A percentile compares a stretch with the other conserved stretches of the same genome.
Conservation (phyloP, 805 yeast species). For the Kuraishia borneana region DNA sequence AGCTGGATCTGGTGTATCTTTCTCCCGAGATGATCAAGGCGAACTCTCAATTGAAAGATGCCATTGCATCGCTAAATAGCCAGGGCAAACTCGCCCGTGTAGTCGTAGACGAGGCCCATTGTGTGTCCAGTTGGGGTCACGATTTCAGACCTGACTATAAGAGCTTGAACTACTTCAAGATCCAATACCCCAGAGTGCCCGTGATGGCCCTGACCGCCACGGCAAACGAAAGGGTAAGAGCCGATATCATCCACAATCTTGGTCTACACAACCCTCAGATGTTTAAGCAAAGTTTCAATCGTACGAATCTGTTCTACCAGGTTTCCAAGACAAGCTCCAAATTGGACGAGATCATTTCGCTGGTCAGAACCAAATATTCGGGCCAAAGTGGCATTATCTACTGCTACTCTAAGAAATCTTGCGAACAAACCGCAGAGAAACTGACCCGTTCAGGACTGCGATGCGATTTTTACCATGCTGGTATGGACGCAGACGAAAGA, state of each 20-base stretch:
- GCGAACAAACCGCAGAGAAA: slow-evolving; percentile 69
- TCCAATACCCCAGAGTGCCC: slow-evolving; percentile 69
- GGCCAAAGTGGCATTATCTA: slow-evolving; percentile 79
- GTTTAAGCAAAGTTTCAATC: slow-evolving; percentile 83
- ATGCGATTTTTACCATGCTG: slow-evolving; percentile 83
- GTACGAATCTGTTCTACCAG: slow-evolving; percentile 76
- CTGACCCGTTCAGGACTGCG: slow-evolving; percentile 47
- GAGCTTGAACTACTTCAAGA: slow-evolving; percentile 61
- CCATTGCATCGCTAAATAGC: slow-evolving; percentile 45
- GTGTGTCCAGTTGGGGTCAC: slow-evolving; percentile 98
- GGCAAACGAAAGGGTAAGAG: slow-evolving; percentile 80
- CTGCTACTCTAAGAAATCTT: slow-evolving; percentile 81
- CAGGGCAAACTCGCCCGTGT: slow-evolving; percentile 61
- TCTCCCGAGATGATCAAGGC: slow-evolving; percentile 93
- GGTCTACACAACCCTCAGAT: slow-evolving; percentile 49
- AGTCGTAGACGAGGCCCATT: slow-evolving; percentile 96
- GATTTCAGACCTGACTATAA: slow-evolving; percentile 96
- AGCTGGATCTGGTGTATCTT: slow-evolving; percentile 66
- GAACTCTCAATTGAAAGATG: slow-evolving; percentile 54
- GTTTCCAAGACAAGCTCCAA: slow-evolving; percentile 55
- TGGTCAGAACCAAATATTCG: slow-evolving; percentile 37
- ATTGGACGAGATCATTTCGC: slow-evolving; percentile 46
- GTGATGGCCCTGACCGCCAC: slow-evolving; percentile 96
- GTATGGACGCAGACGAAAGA: slow-evolving; percentile 77
- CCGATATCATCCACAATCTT: slow-evolving; percentile 77